These are phyloP conservation scores for Anthracocystis setariae DNA, from an alignment of 1,284 basidiomycete genomes.

Conservation along the genomic window DNA sequence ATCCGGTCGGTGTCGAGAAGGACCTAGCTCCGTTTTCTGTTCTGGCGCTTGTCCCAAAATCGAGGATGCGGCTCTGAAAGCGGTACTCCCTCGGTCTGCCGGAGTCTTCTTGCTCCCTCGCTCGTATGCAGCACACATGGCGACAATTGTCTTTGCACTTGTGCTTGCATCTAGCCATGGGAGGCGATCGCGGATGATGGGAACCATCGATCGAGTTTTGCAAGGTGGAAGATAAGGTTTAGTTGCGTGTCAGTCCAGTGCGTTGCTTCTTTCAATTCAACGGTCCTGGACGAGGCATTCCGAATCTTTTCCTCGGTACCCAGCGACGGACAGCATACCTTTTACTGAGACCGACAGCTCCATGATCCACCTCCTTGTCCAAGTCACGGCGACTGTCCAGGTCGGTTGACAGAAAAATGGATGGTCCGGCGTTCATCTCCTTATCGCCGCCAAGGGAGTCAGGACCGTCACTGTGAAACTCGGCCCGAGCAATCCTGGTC, in stretches of 20 bases:
- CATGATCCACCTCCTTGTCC: background rate
- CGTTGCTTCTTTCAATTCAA: too few relatives aligned
- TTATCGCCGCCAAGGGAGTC: background rate
- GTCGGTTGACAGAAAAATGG: too few relatives aligned
- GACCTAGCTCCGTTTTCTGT: background rate
- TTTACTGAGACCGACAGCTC: background rate
- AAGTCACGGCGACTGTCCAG: too few relatives aligned
- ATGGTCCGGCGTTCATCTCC: too few relatives aligned
- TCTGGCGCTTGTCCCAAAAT: conserved; percentile 1
- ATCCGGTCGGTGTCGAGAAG: conserved; percentile 2
- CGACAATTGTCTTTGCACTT: conserved; percentile 60
- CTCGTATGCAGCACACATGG: conserved; percentile 61
- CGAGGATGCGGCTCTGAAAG: conserved; percentile 12
- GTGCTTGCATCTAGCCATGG: conserved; percentile 40
- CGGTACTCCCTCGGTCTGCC: conserved; percentile 10
- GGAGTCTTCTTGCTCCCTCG: conserved; percentile 10
- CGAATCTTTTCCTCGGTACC: too few relatives aligned
- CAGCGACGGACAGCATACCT: background rate
- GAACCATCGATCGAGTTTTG: too few relatives aligned
- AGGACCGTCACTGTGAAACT: conserved; percentile 2
- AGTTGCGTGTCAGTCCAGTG: too few relatives aligned
- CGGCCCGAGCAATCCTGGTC: conserved; percentile 18
- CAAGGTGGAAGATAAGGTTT: too few relatives aligned
- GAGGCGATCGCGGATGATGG: too few relatives aligned
- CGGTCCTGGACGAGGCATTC: background rate